phyloP scores from a whole-genome alignment of 371 early-diverging fungal genomes.

The Mycotypha africana region DNA sequence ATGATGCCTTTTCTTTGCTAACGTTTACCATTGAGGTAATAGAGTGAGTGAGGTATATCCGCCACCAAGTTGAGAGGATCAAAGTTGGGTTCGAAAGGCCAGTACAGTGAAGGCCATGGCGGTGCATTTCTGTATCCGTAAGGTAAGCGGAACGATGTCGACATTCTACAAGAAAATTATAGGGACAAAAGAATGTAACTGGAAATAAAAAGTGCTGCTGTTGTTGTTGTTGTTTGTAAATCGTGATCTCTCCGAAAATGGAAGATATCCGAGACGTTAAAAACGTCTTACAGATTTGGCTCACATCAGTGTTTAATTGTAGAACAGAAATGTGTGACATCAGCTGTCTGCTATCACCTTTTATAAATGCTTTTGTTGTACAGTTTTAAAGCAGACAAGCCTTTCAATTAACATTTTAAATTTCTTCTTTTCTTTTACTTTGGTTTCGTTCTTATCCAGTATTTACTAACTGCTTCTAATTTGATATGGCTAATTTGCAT shows the following conservation, averaged over 20 bases:
- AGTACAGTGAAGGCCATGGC: slow-evolving; percentile 59
- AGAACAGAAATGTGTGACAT: background rate
- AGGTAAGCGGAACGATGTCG: slow-evolving; percentile 44
- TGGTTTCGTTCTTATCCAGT: slow-evolving; percentile 11
- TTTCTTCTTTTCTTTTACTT: slow-evolving; percentile 2
- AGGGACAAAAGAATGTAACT: too few species aligned
- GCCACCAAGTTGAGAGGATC: slow-evolving; percentile 35
- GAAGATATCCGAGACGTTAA: too few species aligned
- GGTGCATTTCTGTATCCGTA: slow-evolving; percentile 51
- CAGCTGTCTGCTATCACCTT: background rate
- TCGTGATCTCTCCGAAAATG: too few species aligned
- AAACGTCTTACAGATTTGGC: too few species aligned
- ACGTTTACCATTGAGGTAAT: slow-evolving; percentile 38
- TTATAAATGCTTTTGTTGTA: background rate
- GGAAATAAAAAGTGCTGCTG: too few species aligned
- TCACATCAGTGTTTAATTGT: too few species aligned
- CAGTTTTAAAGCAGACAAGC: background rate
- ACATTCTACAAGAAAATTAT: slow-evolving; percentile 21
- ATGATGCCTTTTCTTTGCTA: background rate
- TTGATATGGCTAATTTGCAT: too few species aligned
- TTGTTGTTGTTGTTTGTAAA: too few species aligned
- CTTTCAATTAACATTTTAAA: slow-evolving; percentile 2
- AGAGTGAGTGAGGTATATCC: slow-evolving; percentile 41
- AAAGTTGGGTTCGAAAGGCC: slow-evolving; percentile 49
- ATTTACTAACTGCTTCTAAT: too few species aligned